Percentiles rank a stretch among this genome's conserved stretches.
These are phyloP conservation scores for Mrakia blollopis DNA, from an alignment of 768 basidiomycete genomes.

Conservation along the genomic window DNA sequence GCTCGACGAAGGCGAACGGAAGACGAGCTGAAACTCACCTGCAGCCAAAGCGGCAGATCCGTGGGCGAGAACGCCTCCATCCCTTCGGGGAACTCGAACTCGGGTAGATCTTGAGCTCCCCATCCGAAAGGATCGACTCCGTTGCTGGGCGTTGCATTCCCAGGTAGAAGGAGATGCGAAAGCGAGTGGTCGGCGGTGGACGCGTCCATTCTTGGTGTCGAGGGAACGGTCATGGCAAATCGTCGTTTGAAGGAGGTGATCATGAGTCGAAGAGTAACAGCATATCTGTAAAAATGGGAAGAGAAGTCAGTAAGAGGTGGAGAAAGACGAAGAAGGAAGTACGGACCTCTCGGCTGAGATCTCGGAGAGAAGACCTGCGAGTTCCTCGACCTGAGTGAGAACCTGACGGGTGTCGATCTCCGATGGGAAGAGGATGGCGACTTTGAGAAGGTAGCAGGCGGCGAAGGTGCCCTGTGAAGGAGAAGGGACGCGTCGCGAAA, in stretches of 20 bases:
- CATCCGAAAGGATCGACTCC: conserved; percentile 18
- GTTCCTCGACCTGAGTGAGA: conserved; percentile 78
- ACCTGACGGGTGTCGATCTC: conserved; percentile 74
- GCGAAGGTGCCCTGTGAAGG: neutral
- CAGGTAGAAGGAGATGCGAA: neutral
- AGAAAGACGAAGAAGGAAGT: neutral
- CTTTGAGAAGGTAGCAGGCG: conserved; percentile 30
- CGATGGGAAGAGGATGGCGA: conserved; percentile 77
- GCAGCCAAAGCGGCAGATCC: conserved; percentile 84
- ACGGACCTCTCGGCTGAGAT: conserved; percentile 82
- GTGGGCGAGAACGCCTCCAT: conserved; percentile 61
- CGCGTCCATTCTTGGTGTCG: conserved; percentile 35
- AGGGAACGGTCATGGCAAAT: conserved; percentile 56
- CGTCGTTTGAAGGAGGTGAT: conserved; percentile 85
- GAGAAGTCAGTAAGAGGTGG: neutral
- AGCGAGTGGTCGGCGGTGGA: neutral
- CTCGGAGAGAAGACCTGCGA: conserved; percentile 82
- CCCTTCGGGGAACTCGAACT: conserved; percentile 57
- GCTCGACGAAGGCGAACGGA: conserved; percentile 48
- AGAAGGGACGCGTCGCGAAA: neutral
- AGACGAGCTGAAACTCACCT: conserved; percentile 38
- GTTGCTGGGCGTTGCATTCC: neutral
- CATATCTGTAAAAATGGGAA: conserved; percentile 56
- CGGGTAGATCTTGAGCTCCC: conserved; percentile 58
- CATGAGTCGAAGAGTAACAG: conserved; percentile 86